These are phyloP conservation scores for Leucocoprinus sp. DNA, from an alignment of 768 basidiomycete genomes.

Conservation along the genomic window DNA sequence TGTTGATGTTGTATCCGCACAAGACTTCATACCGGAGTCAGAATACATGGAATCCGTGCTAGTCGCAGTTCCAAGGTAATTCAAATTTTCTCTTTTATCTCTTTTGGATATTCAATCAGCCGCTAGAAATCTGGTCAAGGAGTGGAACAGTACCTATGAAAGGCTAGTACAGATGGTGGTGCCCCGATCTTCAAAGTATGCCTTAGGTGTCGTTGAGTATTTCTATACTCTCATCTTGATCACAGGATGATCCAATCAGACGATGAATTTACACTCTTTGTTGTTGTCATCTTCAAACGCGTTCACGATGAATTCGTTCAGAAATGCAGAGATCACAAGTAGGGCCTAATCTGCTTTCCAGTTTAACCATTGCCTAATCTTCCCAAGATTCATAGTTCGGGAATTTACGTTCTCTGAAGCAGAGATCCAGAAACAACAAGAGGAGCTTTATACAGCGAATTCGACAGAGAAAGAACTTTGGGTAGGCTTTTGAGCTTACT, in stretches of 20 bases:
- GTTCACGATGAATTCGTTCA: slow-evolving; percentile 90
- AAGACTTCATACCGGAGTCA: slow-evolving; percentile 79
- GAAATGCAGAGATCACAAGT: slow-evolving; percentile 95
- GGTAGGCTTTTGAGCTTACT: too few relatives aligned
- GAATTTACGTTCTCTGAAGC: slow-evolving; percentile 89
- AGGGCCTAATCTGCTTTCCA: slow-evolving; percentile 15
- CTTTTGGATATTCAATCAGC: slow-evolving; percentile 18
- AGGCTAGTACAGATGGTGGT: slow-evolving; percentile 84
- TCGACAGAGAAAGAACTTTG: slow-evolving; percentile 93
- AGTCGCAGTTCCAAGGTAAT: slow-evolving; percentile 91
- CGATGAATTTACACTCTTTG: slow-evolving; percentile 81
- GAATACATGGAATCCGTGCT: slow-evolving; percentile 91
- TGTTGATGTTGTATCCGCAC: slow-evolving; percentile 73
- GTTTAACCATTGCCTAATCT: background rate
- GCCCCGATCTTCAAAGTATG: slow-evolving; percentile 82
- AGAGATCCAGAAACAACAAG: slow-evolving; percentile 67
- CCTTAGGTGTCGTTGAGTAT: slow-evolving; percentile 3
- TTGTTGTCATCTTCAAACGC: slow-evolving; percentile 83
- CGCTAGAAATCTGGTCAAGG: slow-evolving; percentile 66
- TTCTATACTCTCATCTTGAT: slow-evolving; percentile 10
- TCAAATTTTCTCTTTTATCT: slow-evolving; percentile 11
- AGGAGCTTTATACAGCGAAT: slow-evolving; percentile 74
- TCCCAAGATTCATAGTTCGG: slow-evolving; percentile 77
- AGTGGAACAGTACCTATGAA: slow-evolving; percentile 89
- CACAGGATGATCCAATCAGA: slow-evolving; percentile 69